phyloP scores from a whole-genome alignment of 2,329 filamentous ascomycete species.

The Zymoseptoria brevis region DNA sequence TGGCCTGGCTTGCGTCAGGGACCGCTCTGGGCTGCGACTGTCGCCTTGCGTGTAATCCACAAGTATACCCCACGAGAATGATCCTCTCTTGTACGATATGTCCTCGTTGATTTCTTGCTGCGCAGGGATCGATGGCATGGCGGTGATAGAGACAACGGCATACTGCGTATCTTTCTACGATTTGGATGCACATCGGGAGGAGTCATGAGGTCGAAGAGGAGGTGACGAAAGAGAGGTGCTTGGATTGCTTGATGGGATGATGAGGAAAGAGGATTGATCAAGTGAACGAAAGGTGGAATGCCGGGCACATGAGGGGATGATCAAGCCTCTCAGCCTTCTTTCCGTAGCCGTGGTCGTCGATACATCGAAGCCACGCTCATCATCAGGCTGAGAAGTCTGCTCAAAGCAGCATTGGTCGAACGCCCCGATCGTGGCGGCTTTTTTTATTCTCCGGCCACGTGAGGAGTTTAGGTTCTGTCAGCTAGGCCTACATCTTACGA shows the following conservation, averaged over 20 bases:
- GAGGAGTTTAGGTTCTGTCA: not conserved
- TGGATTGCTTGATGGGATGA: not conserved
- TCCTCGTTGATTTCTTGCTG: slow-evolving; percentile 63
- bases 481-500: not conserved
- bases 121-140: slow-evolving; percentile 77
- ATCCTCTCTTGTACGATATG: slow-evolving; percentile 66
- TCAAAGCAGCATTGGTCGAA: not conserved
- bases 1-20: slow-evolving; percentile 21
- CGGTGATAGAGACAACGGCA: slow-evolving; percentile 84
- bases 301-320: not conserved
- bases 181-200: slow-evolving; percentile 68
- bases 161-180: slow-evolving; percentile 77
- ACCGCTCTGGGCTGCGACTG: slow-evolving; percentile 6
- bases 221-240: not conserved
- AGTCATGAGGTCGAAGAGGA: not conserved
- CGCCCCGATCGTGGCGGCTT: too few species aligned
- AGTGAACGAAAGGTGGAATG: not conserved
- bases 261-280: not conserved
- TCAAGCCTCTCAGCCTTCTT: not conserved
- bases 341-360: not conserved
- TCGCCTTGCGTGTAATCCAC: slow-evolving; percentile 32
- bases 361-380: not conserved
- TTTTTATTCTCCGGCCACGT: not conserved
- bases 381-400: not conserved
- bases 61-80: slow-evolving; percentile 77